These are phyloP conservation scores for Platanthera guangdongensis DNA, from an alignment of 106 monocot species.

Conservation along the genomic window DNA sequence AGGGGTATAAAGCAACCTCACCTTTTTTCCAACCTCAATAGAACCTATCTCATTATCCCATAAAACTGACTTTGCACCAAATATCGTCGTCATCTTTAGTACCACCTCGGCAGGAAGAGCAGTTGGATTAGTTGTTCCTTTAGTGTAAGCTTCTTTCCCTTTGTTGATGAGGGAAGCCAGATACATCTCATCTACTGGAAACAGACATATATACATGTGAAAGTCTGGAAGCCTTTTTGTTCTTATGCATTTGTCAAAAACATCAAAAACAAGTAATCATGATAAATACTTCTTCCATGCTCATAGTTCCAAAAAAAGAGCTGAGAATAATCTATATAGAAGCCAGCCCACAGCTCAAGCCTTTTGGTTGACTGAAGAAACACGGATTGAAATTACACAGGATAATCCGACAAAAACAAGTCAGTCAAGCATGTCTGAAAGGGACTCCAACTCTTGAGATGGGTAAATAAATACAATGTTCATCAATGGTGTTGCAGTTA, in stretches of 20 bases:
- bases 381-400: neutral
- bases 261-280: neutral
- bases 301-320: neutral
- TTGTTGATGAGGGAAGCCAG: slow-evolving; percentile 89
- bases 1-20: slow-evolving; percentile 3
- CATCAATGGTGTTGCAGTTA: neutral
- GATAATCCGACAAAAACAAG: neutral
- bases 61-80: slow-evolving; percentile 82
- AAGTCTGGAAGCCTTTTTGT: neutral
- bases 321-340: neutral
- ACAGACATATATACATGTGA: slow-evolving; percentile 1
- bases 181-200: slow-evolving; percentile 93
- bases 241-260: neutral
- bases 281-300: neutral
- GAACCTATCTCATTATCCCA: slow-evolving; percentile 92
- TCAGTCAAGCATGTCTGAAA: neutral
- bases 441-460: neutral
- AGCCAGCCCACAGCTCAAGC: neutral
- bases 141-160: slow-evolving; percentile 56
- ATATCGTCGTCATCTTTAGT: slow-evolving; percentile 77
- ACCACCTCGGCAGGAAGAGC: slow-evolving; percentile 66
- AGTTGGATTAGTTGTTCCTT: slow-evolving; percentile 68
- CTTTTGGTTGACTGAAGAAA: neutral
- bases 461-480: neutral
- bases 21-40: slow-evolving; percentile 88